A percentile compares a stretch with the other conserved stretches of the same genome.
These are phyloP conservation scores for Tetrapisispora taiwanensis DNA, from an alignment of 805 yeast genomes.

Conservation along the genomic window DNA sequence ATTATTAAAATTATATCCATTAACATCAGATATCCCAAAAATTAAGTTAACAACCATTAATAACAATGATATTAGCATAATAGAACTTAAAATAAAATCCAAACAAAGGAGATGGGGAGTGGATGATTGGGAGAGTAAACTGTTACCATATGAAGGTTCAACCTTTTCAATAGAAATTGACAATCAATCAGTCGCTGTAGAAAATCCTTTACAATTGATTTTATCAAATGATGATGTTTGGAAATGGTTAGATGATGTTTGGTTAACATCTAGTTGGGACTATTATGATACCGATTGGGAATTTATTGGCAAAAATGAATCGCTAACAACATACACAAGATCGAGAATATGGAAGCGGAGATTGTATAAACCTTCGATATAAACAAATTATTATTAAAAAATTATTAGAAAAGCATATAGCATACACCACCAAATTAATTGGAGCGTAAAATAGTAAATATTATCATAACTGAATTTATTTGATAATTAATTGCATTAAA, in stretches of 20 bases:
- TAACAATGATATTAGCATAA: constrained; percentile 7
- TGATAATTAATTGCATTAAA: neutral
- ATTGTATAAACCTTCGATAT: constrained; percentile 5
- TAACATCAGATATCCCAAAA: constrained; percentile 2
- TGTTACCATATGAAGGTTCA: constrained; percentile 20
- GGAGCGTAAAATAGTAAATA: no score
- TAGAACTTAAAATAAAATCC: constrained; percentile 20
- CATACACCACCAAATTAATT: no score
- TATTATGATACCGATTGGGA: constrained; percentile 23
- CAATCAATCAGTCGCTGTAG: neutral
- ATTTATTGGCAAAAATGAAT: constrained; percentile 15
- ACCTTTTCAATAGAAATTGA: constrained; percentile 8
- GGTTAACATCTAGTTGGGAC: constrained; percentile 21
- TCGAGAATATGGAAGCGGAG: constrained; percentile 19
- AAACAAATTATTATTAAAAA: no score
- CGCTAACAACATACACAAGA: constrained; percentile 22
- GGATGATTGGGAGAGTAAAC: constrained; percentile 15
- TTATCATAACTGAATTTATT: no score
- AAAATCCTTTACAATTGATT: constrained; percentile 17
- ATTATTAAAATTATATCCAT: constrained; percentile 11
- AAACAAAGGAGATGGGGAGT: constrained; percentile 25
- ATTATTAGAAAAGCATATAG: no score
- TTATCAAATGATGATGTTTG: constrained; percentile 10
- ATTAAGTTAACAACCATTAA: neutral
- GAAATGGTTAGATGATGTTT: constrained; percentile 23